Evolutionary conservation across 1,284 basidiomycete genomes (phyloP), one percentile per base, ranked within the genome.

Genomic region (Cryptococcus hybrid): DNA sequence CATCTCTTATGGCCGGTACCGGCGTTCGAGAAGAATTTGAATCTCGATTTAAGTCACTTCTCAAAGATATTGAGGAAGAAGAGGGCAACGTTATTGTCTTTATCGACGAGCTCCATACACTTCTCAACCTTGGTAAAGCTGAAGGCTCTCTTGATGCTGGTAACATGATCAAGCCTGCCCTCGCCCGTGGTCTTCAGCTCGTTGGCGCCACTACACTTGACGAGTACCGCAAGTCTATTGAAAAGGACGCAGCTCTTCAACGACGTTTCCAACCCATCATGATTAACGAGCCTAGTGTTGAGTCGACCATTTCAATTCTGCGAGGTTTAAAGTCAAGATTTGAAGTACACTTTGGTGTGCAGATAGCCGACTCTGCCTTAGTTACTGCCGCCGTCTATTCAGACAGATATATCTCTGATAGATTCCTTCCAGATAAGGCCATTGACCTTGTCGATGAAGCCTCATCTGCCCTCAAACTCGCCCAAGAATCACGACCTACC

Each of bases 131-230:
- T 9, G 92, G 92, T 2, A 95, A 95, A 76, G 84, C 90, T 0
- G 92, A 95, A 79, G 92, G 92, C 7, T 88, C 88, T 59, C 88
- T 96, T 62, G 91, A 95, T 66, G 92, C 89, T 1, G 90, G 89
- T 0, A 90, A 95, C 57, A 76, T 75, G 69, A 72, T 75, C 64
- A 77, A 77, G 61, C 75, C 77, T 12, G 88, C 90, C 0, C 82
- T 94, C 3, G 91, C 90, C 2, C 81, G 90, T 44, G 92, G 92
- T 2, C 78, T 94, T 3, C 88, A 90, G 69, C 84, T 93, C 2
- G 88, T 93, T 5, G 91, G 91, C 36, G 90, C 91, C 0, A 93
- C 91, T 0, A 93, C 91, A 1, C 85, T 88, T 18, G 90, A 94
- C 68, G 92, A 96, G 71, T 96, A 93, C 73, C 83, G 90, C 38